Base-by-base conservation (phyloP, 768 basidiomycete species). In the Lentinula lateritia region DNA sequence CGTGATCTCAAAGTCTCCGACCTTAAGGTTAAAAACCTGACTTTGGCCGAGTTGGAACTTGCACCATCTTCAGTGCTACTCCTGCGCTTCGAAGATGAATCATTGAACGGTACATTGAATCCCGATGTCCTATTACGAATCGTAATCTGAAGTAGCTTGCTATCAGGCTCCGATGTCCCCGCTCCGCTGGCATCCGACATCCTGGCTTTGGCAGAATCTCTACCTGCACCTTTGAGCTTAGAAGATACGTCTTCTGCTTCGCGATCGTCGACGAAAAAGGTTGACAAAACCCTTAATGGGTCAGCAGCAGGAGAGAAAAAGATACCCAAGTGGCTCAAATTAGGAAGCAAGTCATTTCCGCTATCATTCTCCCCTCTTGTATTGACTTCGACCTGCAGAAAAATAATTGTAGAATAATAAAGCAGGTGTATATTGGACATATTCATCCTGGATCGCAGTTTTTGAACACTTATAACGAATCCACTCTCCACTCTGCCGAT, bases 1-100 rank as follows among this genome's bases (percentile, higher is more conserved):
- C 85, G 88, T 32, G 94, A 96, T 59, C 78, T 92, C 66, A 91
- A 87, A 65, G 89, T 92, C 6, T 90, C 89, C 5, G 93, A 95
- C 66, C 83, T 84, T 8, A 74, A 78, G 61, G 85, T 92, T 34
- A 85, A 86, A 65, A 86, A 89, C 68, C 78, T 87, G 56, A 81
- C 80, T 10, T 78, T 96, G 1, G 73, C 79, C 2, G 83, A 92
- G 45, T 80, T 96, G 10, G 81, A 89, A 38, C 76, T 96, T 23
- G 85, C 93, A 0, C 93, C 93, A 0, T 88, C 91, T 2, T 90
- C 92, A 8, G 74, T 94, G 15, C 81, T 96, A 9, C 74, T 90
- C 48, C 75, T 95, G 62, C 80, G 85, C 60, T 95, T 95, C 68
- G 82, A 86, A 62, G 87, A 92, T 57, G 85, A 87, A 5, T 70